These are phyloP conservation scores for Aegilops longissima DNA, from an alignment of 176 grass and related monocot species.

Conservation along the genomic window DNA sequence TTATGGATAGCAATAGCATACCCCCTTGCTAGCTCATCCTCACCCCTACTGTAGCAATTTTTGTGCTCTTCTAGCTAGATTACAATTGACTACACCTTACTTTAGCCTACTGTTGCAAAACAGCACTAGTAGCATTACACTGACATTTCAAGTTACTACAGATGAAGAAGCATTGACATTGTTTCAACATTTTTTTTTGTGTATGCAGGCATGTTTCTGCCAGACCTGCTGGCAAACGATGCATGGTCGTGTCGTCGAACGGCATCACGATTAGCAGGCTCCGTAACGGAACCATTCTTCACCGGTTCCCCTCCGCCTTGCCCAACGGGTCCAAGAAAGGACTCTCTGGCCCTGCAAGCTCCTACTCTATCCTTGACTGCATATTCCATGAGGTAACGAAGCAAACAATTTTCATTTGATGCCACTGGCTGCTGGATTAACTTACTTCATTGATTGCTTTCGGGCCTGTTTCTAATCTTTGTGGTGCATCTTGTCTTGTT, in stretches of 20 bases:
- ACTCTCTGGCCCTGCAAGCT: constrained; percentile 71
- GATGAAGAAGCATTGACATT: neutral
- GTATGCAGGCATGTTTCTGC: constrained; percentile 78
- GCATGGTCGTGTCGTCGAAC: constrained; percentile 84
- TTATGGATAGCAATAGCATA: neutral
- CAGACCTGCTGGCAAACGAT: constrained; percentile 77
- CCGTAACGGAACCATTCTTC: constrained; percentile 80
- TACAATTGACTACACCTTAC: neutral
- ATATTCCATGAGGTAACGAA: constrained; percentile 85
- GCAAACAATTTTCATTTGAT: neutral
- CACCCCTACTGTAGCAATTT: neutral
- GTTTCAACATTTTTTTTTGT: neutral
- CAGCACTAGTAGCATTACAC: neutral
- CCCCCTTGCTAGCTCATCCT: neutral
- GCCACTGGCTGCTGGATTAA: neutral
- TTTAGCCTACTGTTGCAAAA: neutral
- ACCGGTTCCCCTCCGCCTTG: constrained; percentile 82
- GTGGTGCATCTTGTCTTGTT: neutral
- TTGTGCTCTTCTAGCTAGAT: neutral
- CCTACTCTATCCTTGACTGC: constrained; percentile 91
- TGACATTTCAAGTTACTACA: neutral
- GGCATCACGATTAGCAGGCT: constrained; percentile 78
- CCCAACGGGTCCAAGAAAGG: constrained; percentile 83
- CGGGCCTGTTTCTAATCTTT: constrained; percentile 1
- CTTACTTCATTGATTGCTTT: neutral